A percentile compares a stretch with the other conserved stretches of the same genome.
Conservation (phyloP, 352 stramenopile genomes). For the Globisporangium takayamanum region DNA sequence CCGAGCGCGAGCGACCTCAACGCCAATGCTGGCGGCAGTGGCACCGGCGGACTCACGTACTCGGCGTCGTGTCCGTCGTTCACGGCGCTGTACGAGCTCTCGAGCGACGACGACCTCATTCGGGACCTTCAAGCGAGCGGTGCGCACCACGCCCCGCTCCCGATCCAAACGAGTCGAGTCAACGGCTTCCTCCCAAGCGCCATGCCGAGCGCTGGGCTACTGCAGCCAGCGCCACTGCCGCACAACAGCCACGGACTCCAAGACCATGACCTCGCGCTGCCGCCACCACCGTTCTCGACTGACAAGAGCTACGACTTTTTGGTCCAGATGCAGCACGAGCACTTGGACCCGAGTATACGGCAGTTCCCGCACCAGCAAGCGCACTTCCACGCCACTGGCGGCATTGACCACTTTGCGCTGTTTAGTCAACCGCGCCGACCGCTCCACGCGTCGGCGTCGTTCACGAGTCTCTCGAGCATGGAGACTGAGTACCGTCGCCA, state of each 20-base stretch:
- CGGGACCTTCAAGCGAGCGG: conserved; percentile 18
- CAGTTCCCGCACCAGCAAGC: conserved; percentile 33
- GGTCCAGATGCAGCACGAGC: conserved; percentile 50
- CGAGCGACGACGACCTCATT: conserved; percentile 45
- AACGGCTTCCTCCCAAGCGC: background rate
- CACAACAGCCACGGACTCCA: background rate
- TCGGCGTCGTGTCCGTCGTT: conserved; percentile 74
- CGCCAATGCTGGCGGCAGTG: conserved; percentile 3
- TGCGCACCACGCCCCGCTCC: background rate
- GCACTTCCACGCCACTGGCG: conserved; percentile 10
- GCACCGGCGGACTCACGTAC: conserved; percentile 32
- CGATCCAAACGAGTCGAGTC: too few relatives aligned
- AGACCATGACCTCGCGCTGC: background rate
- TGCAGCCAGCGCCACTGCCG: background rate
- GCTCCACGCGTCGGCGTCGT: conserved; percentile 64
- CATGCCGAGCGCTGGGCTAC: background rate
- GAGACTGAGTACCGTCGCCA: conserved; percentile 53
- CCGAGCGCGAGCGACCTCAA: background rate
- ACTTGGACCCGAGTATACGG: conserved; percentile 31
- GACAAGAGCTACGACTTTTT: conserved; percentile 49
- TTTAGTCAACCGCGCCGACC: conserved; percentile 23
- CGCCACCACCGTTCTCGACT: background rate
- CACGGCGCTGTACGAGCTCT: conserved; percentile 52
- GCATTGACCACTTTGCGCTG: conserved; percentile 17
- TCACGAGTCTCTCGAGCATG: conserved; percentile 70